Evolutionary conservation across 2,329 filamentous ascomycete species (phyloP).

Genomic region (Colletotrichum sidae): DNA sequence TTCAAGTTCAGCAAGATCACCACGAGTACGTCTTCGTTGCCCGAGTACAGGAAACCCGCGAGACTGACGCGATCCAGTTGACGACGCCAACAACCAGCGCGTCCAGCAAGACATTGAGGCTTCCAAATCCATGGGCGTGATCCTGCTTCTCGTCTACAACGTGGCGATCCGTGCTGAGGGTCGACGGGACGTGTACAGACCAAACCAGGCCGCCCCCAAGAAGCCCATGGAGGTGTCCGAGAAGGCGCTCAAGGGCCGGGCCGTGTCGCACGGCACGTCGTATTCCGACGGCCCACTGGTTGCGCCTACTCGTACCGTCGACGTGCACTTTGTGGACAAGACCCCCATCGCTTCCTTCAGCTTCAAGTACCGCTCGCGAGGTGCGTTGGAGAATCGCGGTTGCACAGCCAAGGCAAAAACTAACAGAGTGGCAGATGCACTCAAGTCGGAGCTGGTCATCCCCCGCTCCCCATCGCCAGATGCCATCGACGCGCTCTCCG

Average conservation of each 20-base stretch:
- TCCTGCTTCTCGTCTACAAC: constrained; percentile 38
- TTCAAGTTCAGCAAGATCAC: constrained; percentile 39
- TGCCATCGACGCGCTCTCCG: constrained; percentile 28
- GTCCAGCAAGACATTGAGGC: constrained; percentile 21
- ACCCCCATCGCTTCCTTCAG: constrained; percentile 34
- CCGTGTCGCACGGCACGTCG: constrained; percentile 39
- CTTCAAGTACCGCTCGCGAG: constrained; percentile 43
- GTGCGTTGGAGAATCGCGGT: constrained; percentile 22
- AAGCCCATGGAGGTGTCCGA: constrained; percentile 26
- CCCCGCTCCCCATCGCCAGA: constrained; percentile 35
- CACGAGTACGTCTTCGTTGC: constrained; percentile 30
- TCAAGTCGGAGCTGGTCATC: constrained; percentile 39
- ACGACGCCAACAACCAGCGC: constrained; percentile 20
- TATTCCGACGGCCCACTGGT: constrained; percentile 30
- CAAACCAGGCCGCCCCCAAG: not conserved
- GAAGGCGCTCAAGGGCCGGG: constrained; percentile 38
- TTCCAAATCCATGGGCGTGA: constrained; percentile 38
- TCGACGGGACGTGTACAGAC: not conserved
- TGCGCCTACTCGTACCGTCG: not conserved
- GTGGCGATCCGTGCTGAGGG: not conserved
- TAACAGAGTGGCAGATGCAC: constrained; percentile 36
- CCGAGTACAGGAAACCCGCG: not conserved
- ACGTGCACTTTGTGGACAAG: constrained; percentile 27
- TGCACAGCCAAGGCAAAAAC: not conserved
- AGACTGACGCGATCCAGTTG: constrained; percentile 30